Base-by-base conservation (phyloP, 2,329 filamentous ascomycete genomes). In the Kalaharituber pfeilii region DNA sequence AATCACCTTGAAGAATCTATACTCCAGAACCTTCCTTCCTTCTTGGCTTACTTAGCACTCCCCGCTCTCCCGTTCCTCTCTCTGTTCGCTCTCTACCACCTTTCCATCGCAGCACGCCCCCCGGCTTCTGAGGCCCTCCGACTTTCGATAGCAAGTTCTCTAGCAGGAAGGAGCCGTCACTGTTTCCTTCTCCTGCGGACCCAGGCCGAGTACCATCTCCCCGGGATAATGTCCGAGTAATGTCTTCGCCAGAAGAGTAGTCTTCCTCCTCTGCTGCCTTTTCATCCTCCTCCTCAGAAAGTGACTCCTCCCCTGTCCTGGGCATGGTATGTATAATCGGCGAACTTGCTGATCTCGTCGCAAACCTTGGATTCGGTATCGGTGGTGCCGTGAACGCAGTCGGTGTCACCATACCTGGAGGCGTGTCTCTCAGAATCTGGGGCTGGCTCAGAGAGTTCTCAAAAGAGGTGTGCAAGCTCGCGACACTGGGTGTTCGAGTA, bases 321-420 rank as follows among this genome's bases (percentile, higher is more conserved):
- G 55, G 50, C 49, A 58, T 56, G 51, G 50, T 56, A 20, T 58
- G 57, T 20, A 59, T 52, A 8, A 58, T 53, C 33, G 57, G 57
- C 24, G 56, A 58, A 11, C 56, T 58, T 50, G 56, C 56, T 26
- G 57, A 59, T 50, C 57, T 56, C 26, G 47, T n/a, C 15, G 13
- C 26, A 5, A 20, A 27, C n/a, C 27, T 50, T 18, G 27, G 3
- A 25, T 28, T 27, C 13, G 58, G 52, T 45, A 62, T 59, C 18
- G 61, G 59, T 24, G 63, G 63, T 8, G 63, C 61, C 9, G 63
- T 62, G 52, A 64, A 64, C 27, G 62, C 58, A 15, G 63, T 63
- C n/a, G 63, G 63, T 7, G 63, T 64, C 61, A 64, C 63, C 47
- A 63, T 59, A n/a, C 60, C 60, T 1, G 60, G 60, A 15, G 57